Percentiles rank a stretch among this genome's conserved stretches.
Evolutionary conservation across 306 rosid genomes (phyloP).

Genomic region (Carpinus fangiana): DNA sequence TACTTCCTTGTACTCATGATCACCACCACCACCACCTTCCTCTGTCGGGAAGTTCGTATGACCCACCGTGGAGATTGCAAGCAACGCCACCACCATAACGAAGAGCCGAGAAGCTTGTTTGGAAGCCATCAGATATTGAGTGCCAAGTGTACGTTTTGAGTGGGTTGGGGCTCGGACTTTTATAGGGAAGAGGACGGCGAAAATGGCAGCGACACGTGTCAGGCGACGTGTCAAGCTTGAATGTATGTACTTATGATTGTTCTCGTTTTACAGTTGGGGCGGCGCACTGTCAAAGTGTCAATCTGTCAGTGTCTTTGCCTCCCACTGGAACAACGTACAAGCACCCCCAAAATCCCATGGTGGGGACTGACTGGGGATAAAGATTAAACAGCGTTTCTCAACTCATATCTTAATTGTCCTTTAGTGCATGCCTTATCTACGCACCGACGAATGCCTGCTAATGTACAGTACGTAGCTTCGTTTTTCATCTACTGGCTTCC

Average conservation of each 20-base stretch:
- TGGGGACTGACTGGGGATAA: too few relatives aligned
- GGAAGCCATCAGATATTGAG: conserved; percentile 30
- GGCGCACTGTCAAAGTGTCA: too few relatives aligned
- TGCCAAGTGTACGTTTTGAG: neutral
- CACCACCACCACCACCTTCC: conserved; percentile 21
- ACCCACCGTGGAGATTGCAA: conserved; percentile 33
- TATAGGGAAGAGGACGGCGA: conserved; percentile 23
- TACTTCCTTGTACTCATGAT: conserved; percentile 33
- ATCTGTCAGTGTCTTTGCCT: neutral
- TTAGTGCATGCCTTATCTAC: too few relatives aligned
- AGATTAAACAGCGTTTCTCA: too few relatives aligned
- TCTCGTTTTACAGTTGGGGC: too few relatives aligned
- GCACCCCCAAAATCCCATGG: too few relatives aligned
- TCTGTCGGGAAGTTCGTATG: conserved; percentile 34
- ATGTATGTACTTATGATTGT: conserved; percentile 7
- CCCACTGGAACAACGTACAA: neutral
- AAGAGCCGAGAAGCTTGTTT: neutral
- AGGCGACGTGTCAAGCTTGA: conserved; percentile 42
- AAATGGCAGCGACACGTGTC: neutral
- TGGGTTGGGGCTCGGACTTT: neutral
- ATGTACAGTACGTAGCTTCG: too few relatives aligned
- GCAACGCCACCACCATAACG: conserved; percentile 9
- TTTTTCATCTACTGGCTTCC: too few relatives aligned
- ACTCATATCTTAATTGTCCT: too few relatives aligned
- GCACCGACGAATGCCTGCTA: too few relatives aligned